Conservation (phyloP, 306 rosid species). For the Fragaria vesca region DNA sequence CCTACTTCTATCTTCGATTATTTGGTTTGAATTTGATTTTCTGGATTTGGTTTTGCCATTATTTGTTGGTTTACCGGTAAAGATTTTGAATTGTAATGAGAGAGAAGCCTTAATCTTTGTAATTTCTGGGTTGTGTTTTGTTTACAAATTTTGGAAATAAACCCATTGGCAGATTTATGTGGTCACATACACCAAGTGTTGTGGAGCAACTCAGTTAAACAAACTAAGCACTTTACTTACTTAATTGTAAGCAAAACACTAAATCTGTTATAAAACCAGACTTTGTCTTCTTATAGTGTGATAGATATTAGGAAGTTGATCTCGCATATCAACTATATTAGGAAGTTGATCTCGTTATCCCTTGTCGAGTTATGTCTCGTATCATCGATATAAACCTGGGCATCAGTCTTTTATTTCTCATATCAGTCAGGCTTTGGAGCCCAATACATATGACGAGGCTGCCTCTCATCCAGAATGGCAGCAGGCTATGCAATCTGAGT, state of each 20-base stretch:
- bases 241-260: neutral
- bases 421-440: too few species aligned
- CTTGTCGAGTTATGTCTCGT: too few species aligned
- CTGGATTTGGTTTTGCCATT: neutral
- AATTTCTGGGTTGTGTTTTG: too few species aligned
- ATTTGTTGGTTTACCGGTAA: neutral
- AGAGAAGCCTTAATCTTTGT: neutral
- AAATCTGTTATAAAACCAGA: neutral
- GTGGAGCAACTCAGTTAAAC: neutral
- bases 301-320: too few species aligned
- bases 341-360: too few species aligned
- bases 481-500: too few species aligned
- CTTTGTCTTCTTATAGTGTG: neutral
- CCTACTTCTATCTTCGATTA: neutral
- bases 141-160: too few species aligned
- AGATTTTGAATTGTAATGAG: neutral
- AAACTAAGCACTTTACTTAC: neutral
- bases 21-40: neutral
- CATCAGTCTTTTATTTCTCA: too few species aligned
- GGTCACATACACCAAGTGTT: conserved; percentile 34
- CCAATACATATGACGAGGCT: too few species aligned
- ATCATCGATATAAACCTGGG: too few species aligned
- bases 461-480: too few species aligned
- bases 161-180: conserved; percentile 23
- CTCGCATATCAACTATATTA: too few species aligned